Conservation (phyloP, 306 rosid species). For the Cicer yamashitae region DNA sequence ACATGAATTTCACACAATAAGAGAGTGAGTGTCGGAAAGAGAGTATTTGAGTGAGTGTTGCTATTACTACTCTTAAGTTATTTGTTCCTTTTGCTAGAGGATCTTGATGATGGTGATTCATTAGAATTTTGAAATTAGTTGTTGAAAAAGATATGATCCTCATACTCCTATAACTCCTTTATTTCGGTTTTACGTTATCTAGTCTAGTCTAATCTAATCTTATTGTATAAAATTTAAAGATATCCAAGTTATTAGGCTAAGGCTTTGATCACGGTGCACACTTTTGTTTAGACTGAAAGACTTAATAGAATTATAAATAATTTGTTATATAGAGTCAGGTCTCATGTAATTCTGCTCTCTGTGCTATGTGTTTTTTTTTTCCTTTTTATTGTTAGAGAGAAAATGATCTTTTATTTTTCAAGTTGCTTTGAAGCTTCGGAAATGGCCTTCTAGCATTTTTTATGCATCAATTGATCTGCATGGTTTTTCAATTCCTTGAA, state of each 20-base stretch:
- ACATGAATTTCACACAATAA: too few relatives aligned
- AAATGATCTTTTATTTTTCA: neutral
- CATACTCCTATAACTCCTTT: conserved; percentile 31
- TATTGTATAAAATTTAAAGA: conserved; percentile 32
- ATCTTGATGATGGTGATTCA: conserved; percentile 34
- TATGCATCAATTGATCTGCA: neutral
- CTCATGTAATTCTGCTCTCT: neutral
- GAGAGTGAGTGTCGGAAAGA: too few relatives aligned
- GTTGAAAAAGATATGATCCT: conserved; percentile 37
- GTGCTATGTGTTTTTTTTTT: neutral
- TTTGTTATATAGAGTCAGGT: conserved; percentile 8
- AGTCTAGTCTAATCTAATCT: conserved; percentile 29
- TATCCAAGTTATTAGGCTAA: conserved; percentile 30
- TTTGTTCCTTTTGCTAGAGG: conserved; percentile 34
- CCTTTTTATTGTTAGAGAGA: conserved; percentile 9
- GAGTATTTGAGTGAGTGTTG: too few relatives aligned
- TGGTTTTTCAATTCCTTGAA: conserved; percentile 6
- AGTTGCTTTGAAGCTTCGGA: conserved; percentile 28
- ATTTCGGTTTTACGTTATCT: conserved; percentile 1
- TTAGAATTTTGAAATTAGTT: conserved; percentile 29
- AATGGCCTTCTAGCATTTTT: conserved; percentile 13
- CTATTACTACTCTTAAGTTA: neutral
- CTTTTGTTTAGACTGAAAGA: conserved; percentile 35
- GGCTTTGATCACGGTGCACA: neutral
- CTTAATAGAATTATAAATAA: conserved; percentile 20